Evolutionary conservation across 805 yeast species (phyloP), one percentile per base, ranked within the genome.

Genomic region (Metschnikowia bowlesiae): DNA sequence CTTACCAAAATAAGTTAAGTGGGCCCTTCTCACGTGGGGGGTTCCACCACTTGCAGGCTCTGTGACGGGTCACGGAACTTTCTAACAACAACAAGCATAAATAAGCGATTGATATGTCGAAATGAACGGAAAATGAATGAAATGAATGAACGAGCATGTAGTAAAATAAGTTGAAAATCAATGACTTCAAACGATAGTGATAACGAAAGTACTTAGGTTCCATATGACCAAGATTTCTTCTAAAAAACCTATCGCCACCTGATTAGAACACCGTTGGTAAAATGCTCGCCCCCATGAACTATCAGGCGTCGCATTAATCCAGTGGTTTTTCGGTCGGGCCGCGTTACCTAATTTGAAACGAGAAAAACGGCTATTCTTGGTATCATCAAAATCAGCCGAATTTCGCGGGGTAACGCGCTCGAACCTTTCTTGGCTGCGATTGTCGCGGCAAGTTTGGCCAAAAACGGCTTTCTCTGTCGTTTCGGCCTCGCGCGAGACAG

Each of bases 1-100:
- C 44, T 48, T 13, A 37, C 43, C 28, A 42, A 48, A 37, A 26
- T 40, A 33, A 34, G 47, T 22, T 44, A 31, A 10, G n/a, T 26
- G 34, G 36, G 33, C 34, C 33, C 34, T 28, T 14, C 6, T 16
- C 34, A 34, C 34, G 39, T 33, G n/a, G n/a, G 22, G 30, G 9
- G n/a, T 42, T 33, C 31, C 9, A 18, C n/a, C 11, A 13, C 29
- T 18, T 8, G 45, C 22, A 42, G 37, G 38, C 38, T 10, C 37
- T 26, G 22, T 31, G 44, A 41, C 44, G 9, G 30, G 31, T 42
- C 45, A 32, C 37, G 13, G 37, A 14, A 22, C 22, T 22, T 22
- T 22, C 22, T 22, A 22, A 16, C n/a, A 9, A 8, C 8, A 22
- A 8, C 8, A 11, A 16, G 39, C 39, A 36, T 36, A 36, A 8